A percentile compares a stretch with the other conserved stretches of the same genome.
These are phyloP conservation scores for Pseudogymnoascus sp. DNA, from an alignment of 2,329 filamentous ascomycete genomes.

Conservation along the genomic window DNA sequence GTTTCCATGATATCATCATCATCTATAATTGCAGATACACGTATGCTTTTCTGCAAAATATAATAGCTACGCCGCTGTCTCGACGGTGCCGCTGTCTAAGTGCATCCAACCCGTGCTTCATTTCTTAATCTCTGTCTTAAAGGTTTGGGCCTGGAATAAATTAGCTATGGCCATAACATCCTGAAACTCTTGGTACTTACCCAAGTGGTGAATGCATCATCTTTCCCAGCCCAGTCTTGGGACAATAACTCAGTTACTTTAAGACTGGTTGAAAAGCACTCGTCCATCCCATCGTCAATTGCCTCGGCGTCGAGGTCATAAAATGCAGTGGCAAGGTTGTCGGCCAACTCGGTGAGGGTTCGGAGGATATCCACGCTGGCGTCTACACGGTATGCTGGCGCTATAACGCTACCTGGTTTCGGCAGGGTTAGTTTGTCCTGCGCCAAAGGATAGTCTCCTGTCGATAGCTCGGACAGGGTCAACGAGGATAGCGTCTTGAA, in stretches of 20 bases:
- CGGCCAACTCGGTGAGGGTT: constrained; percentile 58
- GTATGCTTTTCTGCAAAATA: background rate
- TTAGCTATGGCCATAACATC: background rate
- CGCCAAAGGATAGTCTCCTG: constrained; percentile 13
- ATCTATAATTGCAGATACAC: background rate
- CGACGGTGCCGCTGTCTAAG: background rate
- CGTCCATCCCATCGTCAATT: constrained; percentile 52
- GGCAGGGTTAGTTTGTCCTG: constrained; percentile 8
- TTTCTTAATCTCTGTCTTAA: constrained; percentile 47
- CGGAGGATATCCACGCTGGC: constrained; percentile 50
- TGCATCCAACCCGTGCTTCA: background rate
- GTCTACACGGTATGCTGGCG: constrained; percentile 41
- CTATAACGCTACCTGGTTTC: constrained; percentile 1
- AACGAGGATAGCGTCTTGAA: constrained; percentile 51
- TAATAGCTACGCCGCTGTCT: background rate
- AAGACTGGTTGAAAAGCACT: constrained; percentile 55
- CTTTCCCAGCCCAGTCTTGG: constrained; percentile 54
- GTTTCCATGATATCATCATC: background rate
- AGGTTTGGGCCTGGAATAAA: constrained; percentile 33
- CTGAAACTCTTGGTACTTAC: constrained; percentile 25
- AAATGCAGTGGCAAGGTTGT: constrained; percentile 64
- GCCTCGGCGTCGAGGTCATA: constrained; percentile 59
- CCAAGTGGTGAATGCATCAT: constrained; percentile 77
- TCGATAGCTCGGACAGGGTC: constrained; percentile 33
- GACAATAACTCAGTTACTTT: constrained; percentile 49